Evolutionary conservation across 805 yeast genomes (phyloP).

Genomic region (Saturnispora besseyi): DNA sequence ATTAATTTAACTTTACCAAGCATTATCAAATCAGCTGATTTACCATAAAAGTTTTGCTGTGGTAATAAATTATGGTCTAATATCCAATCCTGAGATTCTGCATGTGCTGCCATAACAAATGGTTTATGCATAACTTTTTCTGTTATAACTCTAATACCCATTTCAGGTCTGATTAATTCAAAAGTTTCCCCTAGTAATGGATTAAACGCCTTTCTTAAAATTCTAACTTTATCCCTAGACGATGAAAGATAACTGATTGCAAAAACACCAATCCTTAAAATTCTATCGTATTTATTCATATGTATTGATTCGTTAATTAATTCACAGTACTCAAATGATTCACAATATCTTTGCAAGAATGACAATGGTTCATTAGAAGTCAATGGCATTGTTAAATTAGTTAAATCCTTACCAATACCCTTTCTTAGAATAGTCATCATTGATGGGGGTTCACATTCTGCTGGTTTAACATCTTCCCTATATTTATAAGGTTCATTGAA

Average conservation of each 20-base stretch:
- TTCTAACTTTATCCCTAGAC: conserved; percentile 64
- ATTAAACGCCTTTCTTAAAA: conserved; percentile 83
- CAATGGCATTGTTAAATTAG: conserved; percentile 87
- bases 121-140: conserved; percentile 92
- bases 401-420: conserved; percentile 85
- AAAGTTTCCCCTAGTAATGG: conserved; percentile 91
- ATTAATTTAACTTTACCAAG: conserved; percentile 60
- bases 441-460: conserved; percentile 70
- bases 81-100: conserved; percentile 65
- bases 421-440: conserved; percentile 71
- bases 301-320: conserved; percentile 49
- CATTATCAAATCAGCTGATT: conserved; percentile 74
- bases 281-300: conserved; percentile 46
- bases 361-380: conserved; percentile 88
- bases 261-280: conserved; percentile 68
- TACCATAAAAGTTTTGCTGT: conserved; percentile 90
- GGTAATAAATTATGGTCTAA: conserved; percentile 60
- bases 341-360: conserved; percentile 70
- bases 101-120: conserved; percentile 61
- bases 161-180: conserved; percentile 80
- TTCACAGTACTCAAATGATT: conserved; percentile 66
- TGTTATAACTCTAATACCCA: conserved; percentile 61
- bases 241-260: conserved; percentile 69
- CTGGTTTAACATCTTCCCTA: conserved; percentile 48
- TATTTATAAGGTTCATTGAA: conserved; percentile 36